Evolutionary conservation across 768 basidiomycete species (phyloP).

Genomic region (Psilocybe cubensis): DNA sequence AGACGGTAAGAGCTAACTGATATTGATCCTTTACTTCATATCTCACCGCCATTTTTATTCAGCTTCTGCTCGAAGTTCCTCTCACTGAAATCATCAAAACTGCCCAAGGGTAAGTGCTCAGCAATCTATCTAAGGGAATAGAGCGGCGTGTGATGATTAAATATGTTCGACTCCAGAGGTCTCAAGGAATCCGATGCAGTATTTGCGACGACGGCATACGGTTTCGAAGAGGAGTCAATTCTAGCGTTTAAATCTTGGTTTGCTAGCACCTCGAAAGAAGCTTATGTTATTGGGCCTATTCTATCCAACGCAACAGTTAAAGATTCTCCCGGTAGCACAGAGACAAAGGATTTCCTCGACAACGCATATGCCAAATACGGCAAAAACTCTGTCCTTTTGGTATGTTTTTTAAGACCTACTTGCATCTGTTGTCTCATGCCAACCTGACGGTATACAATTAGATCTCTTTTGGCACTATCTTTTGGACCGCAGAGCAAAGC

Average conservation of each 20-base stretch:
- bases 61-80: neutral
- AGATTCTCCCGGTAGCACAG: neutral
- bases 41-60: neutral
- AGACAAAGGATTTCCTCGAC: slow-evolving; percentile 5
- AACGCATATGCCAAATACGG: slow-evolving; percentile 1
- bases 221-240: slow-evolving; percentile 2
- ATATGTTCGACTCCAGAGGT: no score
- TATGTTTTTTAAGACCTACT: slow-evolving; percentile 1
- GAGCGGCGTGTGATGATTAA: no score
- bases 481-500: slow-evolving; percentile 5
- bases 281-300: slow-evolving; percentile 12
- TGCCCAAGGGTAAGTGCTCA: slow-evolving; percentile 2
- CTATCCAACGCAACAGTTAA: slow-evolving; percentile 1
- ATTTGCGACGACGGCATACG: slow-evolving; percentile 1
- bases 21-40: neutral
- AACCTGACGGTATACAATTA: neutral
- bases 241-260: slow-evolving; percentile 11
- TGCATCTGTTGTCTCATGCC: neutral
- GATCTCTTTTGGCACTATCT: slow-evolving; percentile 15
- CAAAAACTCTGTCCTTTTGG: slow-evolving; percentile 12
- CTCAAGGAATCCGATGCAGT: slow-evolving; percentile 12
- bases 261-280: neutral
- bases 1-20: slow-evolving; percentile 7
- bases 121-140: neutral
- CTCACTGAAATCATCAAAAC: neutral